Conservation (phyloP, 2,329 filamentous ascomycete species). For the Mycosphaerella sp. region DNA sequence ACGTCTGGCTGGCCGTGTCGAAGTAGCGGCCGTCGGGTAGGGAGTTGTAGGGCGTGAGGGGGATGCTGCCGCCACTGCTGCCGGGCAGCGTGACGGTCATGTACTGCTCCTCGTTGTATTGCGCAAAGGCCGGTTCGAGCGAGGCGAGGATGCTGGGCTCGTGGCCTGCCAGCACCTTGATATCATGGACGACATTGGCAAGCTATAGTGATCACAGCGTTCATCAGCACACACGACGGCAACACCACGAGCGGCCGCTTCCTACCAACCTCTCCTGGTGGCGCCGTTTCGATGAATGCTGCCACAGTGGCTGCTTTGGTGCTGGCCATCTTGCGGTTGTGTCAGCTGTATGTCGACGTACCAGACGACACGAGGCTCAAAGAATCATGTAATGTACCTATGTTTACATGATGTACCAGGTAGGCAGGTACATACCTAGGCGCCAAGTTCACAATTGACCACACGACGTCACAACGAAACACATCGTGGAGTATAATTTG, state of each 20-base stretch:
- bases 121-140: constrained; percentile 77
- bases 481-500: background rate
- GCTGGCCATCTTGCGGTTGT: constrained; percentile 24
- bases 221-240: constrained; percentile 21
- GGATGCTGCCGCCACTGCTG: constrained; percentile 69
- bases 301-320: constrained; percentile 42
- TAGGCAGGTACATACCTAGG: too few species aligned
- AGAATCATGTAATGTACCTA: too few species aligned
- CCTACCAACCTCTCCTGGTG: constrained; percentile 80
- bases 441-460: background rate
- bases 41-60: constrained; percentile 81
- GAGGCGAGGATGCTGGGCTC: constrained; percentile 59
- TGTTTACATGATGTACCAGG: too few species aligned
- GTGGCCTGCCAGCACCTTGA: constrained; percentile 75
- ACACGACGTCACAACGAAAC: background rate
- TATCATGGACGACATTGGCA: constrained; percentile 80
- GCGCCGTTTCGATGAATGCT: constrained; percentile 87
- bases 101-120: constrained; percentile 96
- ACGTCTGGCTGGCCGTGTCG: constrained; percentile 80
- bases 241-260: constrained; percentile 23
- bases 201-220: constrained; percentile 54
- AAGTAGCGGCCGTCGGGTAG: constrained; percentile 79
- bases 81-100: constrained; percentile 83
- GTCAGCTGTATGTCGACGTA: background rate
- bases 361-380: too few species aligned